These are phyloP conservation scores for Aureobasidium sp. DNA, from an alignment of 2,329 filamentous ascomycete species.

Conservation along the genomic window DNA sequence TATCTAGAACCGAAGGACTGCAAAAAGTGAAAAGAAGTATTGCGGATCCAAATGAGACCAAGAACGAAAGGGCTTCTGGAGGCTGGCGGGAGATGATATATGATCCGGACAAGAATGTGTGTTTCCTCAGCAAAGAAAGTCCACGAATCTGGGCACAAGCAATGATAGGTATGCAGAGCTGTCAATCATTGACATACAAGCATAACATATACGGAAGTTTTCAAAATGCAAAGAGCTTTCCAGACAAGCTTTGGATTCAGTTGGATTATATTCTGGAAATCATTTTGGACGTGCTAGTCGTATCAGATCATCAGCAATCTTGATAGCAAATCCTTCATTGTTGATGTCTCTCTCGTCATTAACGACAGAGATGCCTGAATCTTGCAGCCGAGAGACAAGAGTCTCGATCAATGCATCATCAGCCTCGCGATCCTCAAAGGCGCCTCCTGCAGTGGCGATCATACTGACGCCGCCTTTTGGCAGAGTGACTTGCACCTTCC, in stretches of 20 bases:
- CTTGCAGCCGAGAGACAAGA: conserved; percentile 44
- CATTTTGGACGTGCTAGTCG: not conserved
- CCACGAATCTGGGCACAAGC: too few relatives aligned
- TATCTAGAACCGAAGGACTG: not conserved
- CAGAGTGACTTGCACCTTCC: conserved; percentile 50
- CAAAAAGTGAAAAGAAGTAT: not conserved
- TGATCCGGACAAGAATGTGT: too few relatives aligned
- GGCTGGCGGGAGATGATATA: too few relatives aligned
- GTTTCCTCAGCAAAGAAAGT: too few relatives aligned
- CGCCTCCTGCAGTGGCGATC: conserved; percentile 46
- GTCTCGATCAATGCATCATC: conserved; percentile 43
- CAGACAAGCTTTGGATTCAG: not conserved
- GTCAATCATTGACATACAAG: too few relatives aligned
- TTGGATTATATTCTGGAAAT: not conserved
- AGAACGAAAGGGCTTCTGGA: not conserved
- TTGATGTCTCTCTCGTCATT: conserved; percentile 52
- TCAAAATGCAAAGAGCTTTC: too few relatives aligned
- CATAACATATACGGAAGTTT: too few relatives aligned
- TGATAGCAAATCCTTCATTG: conserved; percentile 44
- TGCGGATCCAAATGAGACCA: not conserved
- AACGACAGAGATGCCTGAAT: conserved; percentile 43
- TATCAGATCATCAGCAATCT: conserved; percentile 35
- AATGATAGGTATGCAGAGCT: too few relatives aligned
- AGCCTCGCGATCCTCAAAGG: conserved; percentile 48
- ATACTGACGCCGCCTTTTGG: conserved; percentile 56